These are phyloP conservation scores for Xerocomus brunneocitrinus DNA, from an alignment of 768 basidiomycete genomes.

Conservation along the genomic window DNA sequence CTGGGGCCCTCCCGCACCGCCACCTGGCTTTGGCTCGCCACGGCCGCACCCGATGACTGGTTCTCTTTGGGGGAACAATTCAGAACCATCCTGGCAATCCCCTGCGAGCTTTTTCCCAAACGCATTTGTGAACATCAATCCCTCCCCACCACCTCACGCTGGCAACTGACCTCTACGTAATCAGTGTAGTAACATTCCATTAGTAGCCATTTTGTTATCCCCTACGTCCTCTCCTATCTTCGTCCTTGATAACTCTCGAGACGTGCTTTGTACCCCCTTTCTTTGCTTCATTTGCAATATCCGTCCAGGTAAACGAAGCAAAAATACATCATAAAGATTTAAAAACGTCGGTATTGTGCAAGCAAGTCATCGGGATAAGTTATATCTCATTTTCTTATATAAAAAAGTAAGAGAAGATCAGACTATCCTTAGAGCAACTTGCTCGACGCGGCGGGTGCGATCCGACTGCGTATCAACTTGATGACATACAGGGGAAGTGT, in stretches of 20 bases:
- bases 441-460: constrained; percentile 91
- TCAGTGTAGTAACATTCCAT: constrained; percentile 19
- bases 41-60: constrained; percentile 33
- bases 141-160: constrained; percentile 45
- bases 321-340: constrained; percentile 38
- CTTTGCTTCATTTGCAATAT: constrained; percentile 27
- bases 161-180: constrained; percentile 27
- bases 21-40: constrained; percentile 33
- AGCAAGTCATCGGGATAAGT: not conserved
- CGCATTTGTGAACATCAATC: constrained; percentile 43
- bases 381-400: not conserved
- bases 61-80: constrained; percentile 40
- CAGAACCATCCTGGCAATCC: constrained; percentile 49
- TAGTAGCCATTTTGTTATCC: constrained; percentile 9
- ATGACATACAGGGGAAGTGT: constrained; percentile 88
- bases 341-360: constrained; percentile 12
- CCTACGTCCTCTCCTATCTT: not conserved
- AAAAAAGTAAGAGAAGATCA: not conserved
- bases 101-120: constrained; percentile 43
- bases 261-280: constrained; percentile 5
- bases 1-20: constrained; percentile 40
- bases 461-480: constrained; percentile 78
- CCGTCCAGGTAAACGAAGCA: constrained; percentile 25
- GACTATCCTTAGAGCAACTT: constrained; percentile 61
- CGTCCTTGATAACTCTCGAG: constrained; percentile 7